A percentile compares a stretch with the other conserved stretches of the same genome.
These are phyloP conservation scores for Halophytophthora batemanensis DNA, from an alignment of 352 stramenopile species.

Conservation along the genomic window DNA sequence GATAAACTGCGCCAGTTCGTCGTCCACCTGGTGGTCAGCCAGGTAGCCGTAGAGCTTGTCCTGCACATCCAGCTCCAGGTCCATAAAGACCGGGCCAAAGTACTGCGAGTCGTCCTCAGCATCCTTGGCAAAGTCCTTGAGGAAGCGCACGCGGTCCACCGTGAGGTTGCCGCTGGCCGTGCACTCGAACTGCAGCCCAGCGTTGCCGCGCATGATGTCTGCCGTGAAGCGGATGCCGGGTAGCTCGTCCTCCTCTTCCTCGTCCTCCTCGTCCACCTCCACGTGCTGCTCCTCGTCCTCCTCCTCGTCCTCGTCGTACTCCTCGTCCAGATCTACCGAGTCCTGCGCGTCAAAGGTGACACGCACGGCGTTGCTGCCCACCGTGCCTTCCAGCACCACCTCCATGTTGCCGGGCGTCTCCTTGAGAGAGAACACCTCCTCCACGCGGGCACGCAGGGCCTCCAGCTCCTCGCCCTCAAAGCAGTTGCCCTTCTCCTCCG, in stretches of 20 bases:
- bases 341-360: constrained; percentile 84
- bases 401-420: constrained; percentile 66
- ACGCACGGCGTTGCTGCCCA: constrained; percentile 54
- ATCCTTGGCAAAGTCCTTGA: constrained; percentile 50
- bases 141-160: constrained; percentile 72
- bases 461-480: constrained; percentile 74
- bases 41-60: constrained; percentile 81
- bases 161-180: constrained; percentile 79
- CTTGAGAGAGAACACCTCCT: constrained; percentile 60
- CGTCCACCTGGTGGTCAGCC: constrained; percentile 72
- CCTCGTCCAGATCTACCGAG: constrained; percentile 62
- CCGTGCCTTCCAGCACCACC: constrained; percentile 50
- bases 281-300: constrained; percentile 28
- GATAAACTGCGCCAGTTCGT: constrained; percentile 85
- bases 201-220: constrained; percentile 66
- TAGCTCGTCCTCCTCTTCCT: constrained; percentile 65
- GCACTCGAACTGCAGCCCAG: constrained; percentile 79
- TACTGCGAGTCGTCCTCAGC: constrained; percentile 65
- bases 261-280: constrained; percentile 43
- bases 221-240: constrained; percentile 77
- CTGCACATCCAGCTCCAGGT: constrained; percentile 84
- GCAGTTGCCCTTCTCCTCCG: constrained; percentile 84
- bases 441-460: constrained; percentile 61
- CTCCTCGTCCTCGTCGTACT: constrained; percentile 50
- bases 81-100: constrained; percentile 77